Conservation (phyloP, 2,329 filamentous ascomycete species). For the Madurella mycetomatis region DNA sequence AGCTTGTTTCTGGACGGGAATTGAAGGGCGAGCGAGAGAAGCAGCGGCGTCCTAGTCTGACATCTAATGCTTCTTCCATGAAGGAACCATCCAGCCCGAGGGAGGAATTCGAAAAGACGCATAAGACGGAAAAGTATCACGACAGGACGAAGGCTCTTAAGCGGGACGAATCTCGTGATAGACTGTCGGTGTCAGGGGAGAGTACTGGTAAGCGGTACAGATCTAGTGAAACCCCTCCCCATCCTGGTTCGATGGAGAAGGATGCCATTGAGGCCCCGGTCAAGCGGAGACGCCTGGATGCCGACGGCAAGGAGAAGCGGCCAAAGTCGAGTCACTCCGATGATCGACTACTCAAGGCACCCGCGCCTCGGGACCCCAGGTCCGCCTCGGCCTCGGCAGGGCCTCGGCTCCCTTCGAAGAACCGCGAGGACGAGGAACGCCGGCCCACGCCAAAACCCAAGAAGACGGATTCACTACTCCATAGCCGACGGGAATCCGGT, state of each 20-base stretch:
- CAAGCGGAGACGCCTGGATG: conserved; percentile 56
- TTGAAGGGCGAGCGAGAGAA: conserved; percentile 56
- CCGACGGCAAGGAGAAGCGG: conserved; percentile 48
- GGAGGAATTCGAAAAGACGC: conserved; percentile 50
- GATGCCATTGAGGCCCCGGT: conserved; percentile 47
- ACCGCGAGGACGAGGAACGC: conserved; percentile 42
- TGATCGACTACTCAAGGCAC: conserved; percentile 41
- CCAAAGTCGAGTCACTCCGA: conserved; percentile 43
- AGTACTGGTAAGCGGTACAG: conserved; percentile 54
- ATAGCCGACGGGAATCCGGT: conserved; percentile 39
- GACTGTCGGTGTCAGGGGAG: conserved; percentile 47
- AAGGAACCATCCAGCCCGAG: conserved; percentile 51
- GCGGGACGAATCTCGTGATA: conserved; percentile 57
- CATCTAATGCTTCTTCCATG: conserved; percentile 49
- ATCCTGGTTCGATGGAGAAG: conserved; percentile 48
- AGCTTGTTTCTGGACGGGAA: conserved; percentile 60
- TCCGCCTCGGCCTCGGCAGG: conserved; percentile 17
- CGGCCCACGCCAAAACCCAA: conserved; percentile 35
- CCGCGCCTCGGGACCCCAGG: conserved; percentile 36
- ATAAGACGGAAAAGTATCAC: conserved; percentile 51
- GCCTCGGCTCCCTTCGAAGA: conserved; percentile 32
- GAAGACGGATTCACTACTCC: conserved; percentile 32
- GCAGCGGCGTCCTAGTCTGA: conserved; percentile 55
- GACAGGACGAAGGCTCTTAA: conserved; percentile 59
- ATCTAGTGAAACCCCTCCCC: conserved; percentile 55